phyloP scores from a whole-genome alignment of 441 rosid species.

The Erysimum pusillum region DNA sequence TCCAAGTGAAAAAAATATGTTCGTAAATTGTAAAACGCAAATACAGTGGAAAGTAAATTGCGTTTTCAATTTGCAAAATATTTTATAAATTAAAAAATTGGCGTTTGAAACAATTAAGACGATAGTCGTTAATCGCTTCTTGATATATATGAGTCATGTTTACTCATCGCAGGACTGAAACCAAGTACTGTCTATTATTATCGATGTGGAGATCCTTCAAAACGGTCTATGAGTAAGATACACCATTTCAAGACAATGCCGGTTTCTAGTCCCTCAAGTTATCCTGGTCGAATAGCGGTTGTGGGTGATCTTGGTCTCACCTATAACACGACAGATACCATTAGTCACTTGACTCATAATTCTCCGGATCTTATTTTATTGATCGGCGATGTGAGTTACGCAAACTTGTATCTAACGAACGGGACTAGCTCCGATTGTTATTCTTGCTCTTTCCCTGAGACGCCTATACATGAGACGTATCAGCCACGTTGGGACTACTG shows the following conservation, averaged over 20 bases:
- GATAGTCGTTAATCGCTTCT: neutral
- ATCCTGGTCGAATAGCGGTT: conserved; percentile 61
- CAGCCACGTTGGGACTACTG: conserved; percentile 83
- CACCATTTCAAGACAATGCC: conserved; percentile 67
- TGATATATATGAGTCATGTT: neutral
- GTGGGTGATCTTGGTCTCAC: conserved; percentile 76
- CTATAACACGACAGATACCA: conserved; percentile 67
- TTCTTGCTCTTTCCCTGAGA: conserved; percentile 51
- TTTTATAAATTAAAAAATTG: neutral
- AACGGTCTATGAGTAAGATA: conserved; percentile 53
- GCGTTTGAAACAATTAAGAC: neutral
- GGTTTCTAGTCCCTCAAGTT: conserved; percentile 49
- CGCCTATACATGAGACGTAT: conserved; percentile 63
- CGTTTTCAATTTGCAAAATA: neutral
- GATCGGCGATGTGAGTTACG: conserved; percentile 67
- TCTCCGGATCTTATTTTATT: conserved; percentile 65
- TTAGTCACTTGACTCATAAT: conserved; percentile 58
- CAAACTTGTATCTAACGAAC: conserved; percentile 64
- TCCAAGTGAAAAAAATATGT: neutral
- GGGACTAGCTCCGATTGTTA: conserved; percentile 62
- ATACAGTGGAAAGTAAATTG: too few species aligned
- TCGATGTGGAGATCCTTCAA: conserved; percentile 74
- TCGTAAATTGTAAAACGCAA: neutral
- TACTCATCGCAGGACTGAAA: conserved; percentile 54
- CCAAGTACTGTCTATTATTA: conserved; percentile 62